Conservation (phyloP, 345 rosid species). For the Eucalyptus brandiana region DNA sequence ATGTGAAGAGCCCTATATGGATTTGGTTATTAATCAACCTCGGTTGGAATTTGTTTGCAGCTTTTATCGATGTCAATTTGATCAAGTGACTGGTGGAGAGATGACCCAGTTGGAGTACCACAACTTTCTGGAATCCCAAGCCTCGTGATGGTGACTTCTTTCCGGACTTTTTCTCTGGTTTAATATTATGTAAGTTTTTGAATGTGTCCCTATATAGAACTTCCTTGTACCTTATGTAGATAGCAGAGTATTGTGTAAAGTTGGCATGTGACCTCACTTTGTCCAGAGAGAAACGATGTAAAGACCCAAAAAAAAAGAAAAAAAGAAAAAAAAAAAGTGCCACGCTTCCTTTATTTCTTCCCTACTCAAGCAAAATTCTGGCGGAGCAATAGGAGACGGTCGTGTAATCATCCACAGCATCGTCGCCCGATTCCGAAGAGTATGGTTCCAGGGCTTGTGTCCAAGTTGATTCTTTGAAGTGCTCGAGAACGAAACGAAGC, state of each 20-base stretch:
- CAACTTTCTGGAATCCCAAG: conserved; percentile 73
- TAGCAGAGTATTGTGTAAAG: background rate
- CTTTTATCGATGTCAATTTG: conserved; percentile 85
- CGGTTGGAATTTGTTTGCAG: conserved; percentile 26
- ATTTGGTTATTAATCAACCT: background rate
- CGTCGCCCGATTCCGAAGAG: background rate
- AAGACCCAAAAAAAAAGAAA: background rate
- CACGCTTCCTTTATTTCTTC: background rate
- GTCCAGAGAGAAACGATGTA: background rate
- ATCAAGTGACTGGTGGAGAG: conserved; percentile 85
- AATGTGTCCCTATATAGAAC: background rate
- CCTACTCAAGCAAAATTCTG: background rate
- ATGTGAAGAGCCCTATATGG: background rate
- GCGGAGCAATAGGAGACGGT: background rate
- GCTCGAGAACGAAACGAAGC: background rate
- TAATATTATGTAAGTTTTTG: background rate
- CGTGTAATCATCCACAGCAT: background rate
- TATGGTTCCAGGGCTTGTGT: background rate
- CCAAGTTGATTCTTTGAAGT: background rate
- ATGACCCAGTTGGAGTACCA: conserved; percentile 80
- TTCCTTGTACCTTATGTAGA: background rate
- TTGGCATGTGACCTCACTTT: background rate
- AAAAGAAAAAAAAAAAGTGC: background rate
- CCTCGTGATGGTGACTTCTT: conserved; percentile 1
- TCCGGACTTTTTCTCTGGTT: background rate